Conservation (phyloP, 768 basidiomycete species). For the Plicaturopsis crispa region DNA sequence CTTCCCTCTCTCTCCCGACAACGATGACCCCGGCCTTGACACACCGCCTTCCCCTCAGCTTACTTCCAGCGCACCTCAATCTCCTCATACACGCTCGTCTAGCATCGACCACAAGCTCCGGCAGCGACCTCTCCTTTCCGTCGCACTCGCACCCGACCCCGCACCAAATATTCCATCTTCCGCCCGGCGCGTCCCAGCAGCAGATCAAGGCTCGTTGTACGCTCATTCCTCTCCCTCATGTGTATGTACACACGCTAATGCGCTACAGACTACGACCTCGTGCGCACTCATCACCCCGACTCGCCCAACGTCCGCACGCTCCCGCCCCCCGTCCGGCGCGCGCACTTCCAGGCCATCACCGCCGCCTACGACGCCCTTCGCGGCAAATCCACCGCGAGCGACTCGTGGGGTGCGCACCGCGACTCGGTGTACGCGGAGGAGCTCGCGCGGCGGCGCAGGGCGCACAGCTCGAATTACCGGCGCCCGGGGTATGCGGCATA, state of each 20-base stretch:
- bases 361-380: constrained; percentile 55
- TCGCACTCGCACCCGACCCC: constrained; percentile 47
- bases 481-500: constrained; percentile 13
- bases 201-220: constrained; percentile 65
- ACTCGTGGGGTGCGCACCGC: constrained; percentile 2
- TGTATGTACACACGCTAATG: background rate
- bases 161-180: constrained; percentile 68
- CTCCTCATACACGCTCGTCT: constrained; percentile 3
- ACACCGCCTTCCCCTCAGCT: too few species aligned
- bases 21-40: too few species aligned
- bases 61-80: too few species aligned
- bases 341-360: constrained; percentile 57
- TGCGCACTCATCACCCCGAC: constrained; percentile 68
- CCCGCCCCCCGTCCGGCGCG: constrained; percentile 38
- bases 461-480: constrained; percentile 27
- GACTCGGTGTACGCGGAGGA: constrained; percentile 44
- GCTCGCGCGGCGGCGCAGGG: constrained; percentile 39
- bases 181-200: constrained; percentile 41
- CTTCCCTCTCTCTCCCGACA: too few species aligned
- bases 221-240: constrained; percentile 18
- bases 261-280: constrained; percentile 62
- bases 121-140: constrained; percentile 43
- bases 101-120: too few species aligned
- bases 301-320: constrained; percentile 34
- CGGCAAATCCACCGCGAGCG: constrained; percentile 19